Conservation (phyloP, 169 alveolate genomes). For the Besnoitia besnoiti region DNA sequence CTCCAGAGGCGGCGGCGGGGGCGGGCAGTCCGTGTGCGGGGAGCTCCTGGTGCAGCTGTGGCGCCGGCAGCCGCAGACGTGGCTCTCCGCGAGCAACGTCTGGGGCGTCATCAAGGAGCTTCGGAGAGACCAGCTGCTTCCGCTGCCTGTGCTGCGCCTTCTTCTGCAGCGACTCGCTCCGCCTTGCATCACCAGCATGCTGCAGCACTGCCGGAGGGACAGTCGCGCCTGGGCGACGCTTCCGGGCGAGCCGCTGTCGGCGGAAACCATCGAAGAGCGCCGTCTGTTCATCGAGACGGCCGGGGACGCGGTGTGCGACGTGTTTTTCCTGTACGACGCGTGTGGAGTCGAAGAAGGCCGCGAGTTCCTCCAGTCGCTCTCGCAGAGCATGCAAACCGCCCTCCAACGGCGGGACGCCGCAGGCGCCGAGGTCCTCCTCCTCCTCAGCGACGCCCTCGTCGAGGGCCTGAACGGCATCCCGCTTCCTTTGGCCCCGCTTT, state of each 20-base stretch:
- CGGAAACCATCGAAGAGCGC: slow-evolving; percentile 37
- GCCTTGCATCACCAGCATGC: slow-evolving; percentile 41
- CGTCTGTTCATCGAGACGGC: slow-evolving; percentile 39
- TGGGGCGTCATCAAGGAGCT: slow-evolving; percentile 53
- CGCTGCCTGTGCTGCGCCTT: slow-evolving; percentile 35
- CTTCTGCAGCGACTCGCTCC: slow-evolving; percentile 43
- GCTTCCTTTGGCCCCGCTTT: slow-evolving; percentile 49
- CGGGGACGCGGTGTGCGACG: slow-evolving; percentile 45
- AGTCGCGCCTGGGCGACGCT: slow-evolving; percentile 19
- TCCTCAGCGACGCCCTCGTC: slow-evolving; percentile 44
- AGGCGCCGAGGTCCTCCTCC: slow-evolving; percentile 21
- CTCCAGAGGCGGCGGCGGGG: neutral
- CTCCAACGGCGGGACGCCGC: slow-evolving; percentile 31
- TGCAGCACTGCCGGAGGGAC: slow-evolving; percentile 56
- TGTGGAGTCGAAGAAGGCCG: slow-evolving; percentile 49
- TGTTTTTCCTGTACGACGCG: slow-evolving; percentile 42
- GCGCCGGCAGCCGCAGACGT: slow-evolving; percentile 45
- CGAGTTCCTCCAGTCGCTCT: slow-evolving; percentile 29
- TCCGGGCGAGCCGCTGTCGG: neutral
- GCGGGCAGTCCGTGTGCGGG: slow-evolving; percentile 33
- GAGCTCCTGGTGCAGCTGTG: slow-evolving; percentile 59
- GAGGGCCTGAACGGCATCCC: slow-evolving; percentile 55
- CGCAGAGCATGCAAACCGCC: slow-evolving; percentile 35
- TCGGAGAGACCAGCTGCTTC: slow-evolving; percentile 55
- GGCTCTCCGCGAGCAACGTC: slow-evolving; percentile 46